A percentile compares a stretch with the other conserved stretches of the same genome.
phyloP scores from a whole-genome alignment of 129 eudicot species.

The Chrysanthemum lavandulifolium region DNA sequence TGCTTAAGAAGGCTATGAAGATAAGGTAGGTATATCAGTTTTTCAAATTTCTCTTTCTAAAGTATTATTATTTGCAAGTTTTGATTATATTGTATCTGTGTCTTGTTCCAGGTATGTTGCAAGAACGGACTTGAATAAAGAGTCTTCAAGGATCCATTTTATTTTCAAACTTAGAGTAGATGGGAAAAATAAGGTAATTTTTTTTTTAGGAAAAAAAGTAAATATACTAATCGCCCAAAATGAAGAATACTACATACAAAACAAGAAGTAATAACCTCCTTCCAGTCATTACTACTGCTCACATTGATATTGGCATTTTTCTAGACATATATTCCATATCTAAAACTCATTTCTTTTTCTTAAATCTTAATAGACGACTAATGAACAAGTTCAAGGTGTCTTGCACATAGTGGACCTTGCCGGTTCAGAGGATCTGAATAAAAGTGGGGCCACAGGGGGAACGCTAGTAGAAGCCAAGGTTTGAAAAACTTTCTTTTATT shows the following conservation, averaged over 20 bases:
- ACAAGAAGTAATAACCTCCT: too few species aligned
- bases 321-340: background rate
- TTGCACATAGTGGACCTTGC: constrained; percentile 64
- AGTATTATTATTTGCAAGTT: too few species aligned
- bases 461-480: constrained; percentile 67
- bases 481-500: too few species aligned
- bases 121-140: constrained; percentile 56
- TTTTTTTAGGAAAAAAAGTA: background rate
- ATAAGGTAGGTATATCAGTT: constrained; percentile 42
- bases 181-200: constrained; percentile 60
- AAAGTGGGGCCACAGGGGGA: constrained; percentile 68
- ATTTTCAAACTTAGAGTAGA: constrained; percentile 56
- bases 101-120: constrained; percentile 54
- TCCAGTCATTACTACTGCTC: too few species aligned
- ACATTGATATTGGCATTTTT: too few species aligned
- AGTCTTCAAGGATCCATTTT: constrained; percentile 66
- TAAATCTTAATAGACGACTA: constrained; percentile 40
- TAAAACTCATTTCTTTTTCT: background rate
- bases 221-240: background rate
- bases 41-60: background rate
- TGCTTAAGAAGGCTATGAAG: constrained; percentile 59
- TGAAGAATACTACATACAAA: too few species aligned
- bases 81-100: background rate
- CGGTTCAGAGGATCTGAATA: constrained; percentile 62
- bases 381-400: constrained; percentile 60